phyloP scores from a whole-genome alignment of 164 flowering plant species.

The Umbellularia californica region DNA sequence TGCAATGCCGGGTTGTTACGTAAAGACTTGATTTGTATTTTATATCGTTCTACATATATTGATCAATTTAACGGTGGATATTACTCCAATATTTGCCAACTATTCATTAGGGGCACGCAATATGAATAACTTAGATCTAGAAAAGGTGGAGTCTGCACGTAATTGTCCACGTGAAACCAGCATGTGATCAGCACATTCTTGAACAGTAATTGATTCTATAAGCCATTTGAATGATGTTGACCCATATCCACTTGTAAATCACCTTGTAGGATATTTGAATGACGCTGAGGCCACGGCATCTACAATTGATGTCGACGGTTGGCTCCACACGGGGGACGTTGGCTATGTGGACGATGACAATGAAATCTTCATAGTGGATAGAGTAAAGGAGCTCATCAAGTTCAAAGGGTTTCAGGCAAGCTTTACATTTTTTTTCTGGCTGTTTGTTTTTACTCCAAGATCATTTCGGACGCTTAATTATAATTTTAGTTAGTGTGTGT shows the following conservation, averaged over 20 bases:
- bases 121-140: no score
- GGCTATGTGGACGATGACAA: constrained; percentile 79
- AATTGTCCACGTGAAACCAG: background rate
- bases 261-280: constrained; percentile 52
- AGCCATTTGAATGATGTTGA: background rate
- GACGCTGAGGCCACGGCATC: constrained; percentile 53
- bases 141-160: background rate
- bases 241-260: background rate
- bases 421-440: background rate
- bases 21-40: no score
- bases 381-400: constrained; percentile 82
- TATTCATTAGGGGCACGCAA: no score
- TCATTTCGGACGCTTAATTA: no score
- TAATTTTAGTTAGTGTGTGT: no score
- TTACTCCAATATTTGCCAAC: no score
- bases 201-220: background rate
- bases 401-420: constrained; percentile 80
- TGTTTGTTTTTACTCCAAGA: background rate
- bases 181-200: background rate
- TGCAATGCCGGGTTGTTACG: no score
- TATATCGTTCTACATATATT: no score
- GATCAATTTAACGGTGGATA: no score
- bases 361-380: constrained; percentile 72
- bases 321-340: constrained; percentile 91
- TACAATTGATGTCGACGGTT: constrained; percentile 70